phyloP scores from a whole-genome alignment of 2,329 filamentous ascomycete genomes.

The Trichoderma sp. region DNA sequence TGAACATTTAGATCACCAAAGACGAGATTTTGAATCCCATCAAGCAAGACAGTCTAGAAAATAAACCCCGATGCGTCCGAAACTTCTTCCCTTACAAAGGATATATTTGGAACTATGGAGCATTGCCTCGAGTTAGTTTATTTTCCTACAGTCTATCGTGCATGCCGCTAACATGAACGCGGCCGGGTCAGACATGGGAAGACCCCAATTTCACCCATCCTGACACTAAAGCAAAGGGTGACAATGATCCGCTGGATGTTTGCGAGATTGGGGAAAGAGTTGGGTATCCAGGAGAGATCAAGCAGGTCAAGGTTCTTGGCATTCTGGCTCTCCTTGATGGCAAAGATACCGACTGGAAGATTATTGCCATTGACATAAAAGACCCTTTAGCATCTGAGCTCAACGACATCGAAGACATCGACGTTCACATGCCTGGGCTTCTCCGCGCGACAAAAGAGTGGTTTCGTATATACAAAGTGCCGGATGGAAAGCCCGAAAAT shows the following conservation, averaged over 20 bases:
- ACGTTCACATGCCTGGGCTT: background rate
- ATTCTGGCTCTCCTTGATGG: background rate
- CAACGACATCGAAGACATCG: background rate
- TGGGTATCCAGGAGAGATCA: background rate
- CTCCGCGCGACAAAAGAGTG: too few relatives aligned
- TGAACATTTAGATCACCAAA: too few relatives aligned
- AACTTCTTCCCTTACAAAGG: background rate
- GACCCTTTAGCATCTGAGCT: background rate
- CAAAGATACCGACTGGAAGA: background rate
- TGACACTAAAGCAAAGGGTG: too few relatives aligned
- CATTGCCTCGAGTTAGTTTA: background rate
- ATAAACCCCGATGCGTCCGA: background rate
- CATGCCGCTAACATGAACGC: too few relatives aligned
- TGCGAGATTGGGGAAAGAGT: background rate
- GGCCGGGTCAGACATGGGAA: too few relatives aligned
- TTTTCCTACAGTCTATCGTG: too few relatives aligned
- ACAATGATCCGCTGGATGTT: background rate
- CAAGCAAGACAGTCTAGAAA: background rate
- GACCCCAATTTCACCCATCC: too few relatives aligned
- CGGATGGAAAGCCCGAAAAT: too few relatives aligned
- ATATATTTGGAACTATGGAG: slow-evolving; percentile 6
- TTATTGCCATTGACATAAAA: background rate
- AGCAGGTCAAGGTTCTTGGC: background rate
- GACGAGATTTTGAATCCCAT: too few relatives aligned
- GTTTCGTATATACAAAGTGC: too few relatives aligned